Base-by-base conservation (phyloP, 2,329 filamentous ascomycete genomes). In the Aspergillus sp. region DNA sequence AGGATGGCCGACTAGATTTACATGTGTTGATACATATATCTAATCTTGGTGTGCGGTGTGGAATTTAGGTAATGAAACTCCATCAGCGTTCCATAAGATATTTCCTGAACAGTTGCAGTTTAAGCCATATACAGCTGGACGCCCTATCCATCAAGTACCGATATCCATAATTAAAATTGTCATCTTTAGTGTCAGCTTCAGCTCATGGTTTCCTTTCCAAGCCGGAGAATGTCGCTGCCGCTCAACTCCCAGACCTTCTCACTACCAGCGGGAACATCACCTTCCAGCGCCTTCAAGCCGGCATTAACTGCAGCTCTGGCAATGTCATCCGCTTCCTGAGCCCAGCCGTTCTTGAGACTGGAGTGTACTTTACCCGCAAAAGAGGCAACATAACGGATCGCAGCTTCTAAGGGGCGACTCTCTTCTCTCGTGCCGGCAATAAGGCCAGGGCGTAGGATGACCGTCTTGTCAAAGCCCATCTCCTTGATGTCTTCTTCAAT, bases 401-500 rank as follows among this genome's bases (percentile, higher is more conserved):
- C 69, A 22, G 81, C 80, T 71, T 92, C 91, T 6, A 80, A 75
- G 0, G 82, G 73, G 54, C 90, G 82, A 54, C 80, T 80, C 60
- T 87, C 81, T 67, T 89, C 83, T 57, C 93, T 82, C 16, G 84
- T 73, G 2, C 93, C 93, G 2, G 92, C 74, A 66, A 97, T 90
- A 62, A 92, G 63, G 0, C 90, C 93, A 0, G 93, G 93, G 49
- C 87, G 76, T 46, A 89, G 52, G 56, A 97, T 88, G 57, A 96
- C 84, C 4, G 87, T 88, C 65, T 90, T 86, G 53, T 93, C 90
- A 71, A 96, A 96, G 4, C 80, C 88, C 4, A 94, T 77, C 47
- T 78, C 84, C 72, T 85, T 85, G 60, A 96, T 84, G 16, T 86
- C 81, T 36, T 96, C 89, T 74, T 98, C 94, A 46, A 96, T 86